These are phyloP conservation scores for Pestalotiopsis sp. DNA, from an alignment of 2,329 filamentous ascomycete genomes.

Conservation along the genomic window DNA sequence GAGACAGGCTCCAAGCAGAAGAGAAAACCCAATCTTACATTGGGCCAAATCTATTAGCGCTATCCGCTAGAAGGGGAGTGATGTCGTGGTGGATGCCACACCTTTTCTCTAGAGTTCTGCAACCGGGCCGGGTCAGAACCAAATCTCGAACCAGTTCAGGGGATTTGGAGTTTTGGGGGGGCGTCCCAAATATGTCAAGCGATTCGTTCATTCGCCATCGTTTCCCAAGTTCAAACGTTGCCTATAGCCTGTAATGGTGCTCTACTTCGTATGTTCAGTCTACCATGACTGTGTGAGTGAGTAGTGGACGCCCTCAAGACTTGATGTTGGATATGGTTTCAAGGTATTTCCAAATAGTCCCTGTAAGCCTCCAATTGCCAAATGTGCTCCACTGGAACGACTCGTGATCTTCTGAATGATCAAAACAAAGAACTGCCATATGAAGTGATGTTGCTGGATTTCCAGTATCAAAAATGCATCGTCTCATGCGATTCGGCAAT, in stretches of 20 bases:
- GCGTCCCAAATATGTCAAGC: background rate
- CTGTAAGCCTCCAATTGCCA: too few relatives aligned
- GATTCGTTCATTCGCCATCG: background rate
- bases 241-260: background rate
- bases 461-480: too few relatives aligned
- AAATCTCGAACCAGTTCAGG: background rate
- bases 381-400: too few relatives aligned
- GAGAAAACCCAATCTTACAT: constrained; percentile 2
- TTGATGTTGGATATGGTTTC: too few relatives aligned
- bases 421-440: too few relatives aligned
- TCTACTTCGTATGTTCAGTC: too few relatives aligned
- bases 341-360: too few relatives aligned
- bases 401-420: too few relatives aligned
- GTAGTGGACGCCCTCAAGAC: too few relatives aligned
- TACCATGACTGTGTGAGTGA: too few relatives aligned
- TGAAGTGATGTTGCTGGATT: too few relatives aligned
- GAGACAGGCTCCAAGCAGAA: background rate
- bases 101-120: background rate
- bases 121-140: background rate
- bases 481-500: too few relatives aligned
- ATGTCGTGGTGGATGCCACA: constrained; percentile 6
- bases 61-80: background rate
- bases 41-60: constrained; percentile 2
- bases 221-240: background rate
- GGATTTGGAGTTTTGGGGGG: background rate